These are phyloP conservation scores for Beta corolliflora DNA, from an alignment of 179 eudicot genomes.

Conservation along the genomic window DNA sequence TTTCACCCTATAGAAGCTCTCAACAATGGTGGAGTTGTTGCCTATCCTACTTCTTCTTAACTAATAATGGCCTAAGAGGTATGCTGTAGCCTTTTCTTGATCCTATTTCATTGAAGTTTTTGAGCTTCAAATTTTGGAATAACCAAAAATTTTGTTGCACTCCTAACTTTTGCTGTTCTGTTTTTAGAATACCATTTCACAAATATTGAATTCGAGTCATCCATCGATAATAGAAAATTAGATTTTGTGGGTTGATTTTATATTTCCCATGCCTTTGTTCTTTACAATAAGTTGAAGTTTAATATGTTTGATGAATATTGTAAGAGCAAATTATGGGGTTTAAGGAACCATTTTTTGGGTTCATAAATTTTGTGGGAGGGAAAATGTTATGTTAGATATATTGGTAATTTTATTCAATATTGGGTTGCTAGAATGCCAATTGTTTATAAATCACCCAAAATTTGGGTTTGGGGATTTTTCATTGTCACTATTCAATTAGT, in stretches of 20 bases:
- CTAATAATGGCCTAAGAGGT: constrained; percentile 37
- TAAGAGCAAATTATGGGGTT: not conserved
- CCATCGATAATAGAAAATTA: not conserved
- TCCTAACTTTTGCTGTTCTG: not conserved
- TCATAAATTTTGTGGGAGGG: constrained; percentile 3
- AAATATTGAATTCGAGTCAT: not conserved
- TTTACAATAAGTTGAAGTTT: constrained; percentile 6
- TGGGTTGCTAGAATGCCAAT: constrained; percentile 35
- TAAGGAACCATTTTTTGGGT: not conserved
- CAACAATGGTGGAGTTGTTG: constrained; percentile 28
- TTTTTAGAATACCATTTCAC: not conserved
- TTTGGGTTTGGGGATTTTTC: constrained; percentile 36
- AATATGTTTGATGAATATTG: constrained; percentile 3
- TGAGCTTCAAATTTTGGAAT: constrained; percentile 16
- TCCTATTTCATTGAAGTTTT: not conserved
- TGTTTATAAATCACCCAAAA: constrained; percentile 5
- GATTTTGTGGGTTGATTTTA: constrained; percentile 2
- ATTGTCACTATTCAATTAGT: constrained; percentile 34
- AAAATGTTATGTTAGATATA: constrained; percentile 18
- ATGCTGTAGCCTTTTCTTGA: constrained; percentile 25
- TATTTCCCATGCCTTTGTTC: not conserved
- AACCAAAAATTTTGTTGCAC: constrained; percentile 5
- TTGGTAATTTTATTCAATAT: constrained; percentile 14
- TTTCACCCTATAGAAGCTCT: constrained; percentile 21
- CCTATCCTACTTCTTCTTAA: constrained; percentile 23